Evolutionary conservation across 2,329 filamentous ascomycete species (phyloP).

Genomic region (Trichoderma harzianum): DNA sequence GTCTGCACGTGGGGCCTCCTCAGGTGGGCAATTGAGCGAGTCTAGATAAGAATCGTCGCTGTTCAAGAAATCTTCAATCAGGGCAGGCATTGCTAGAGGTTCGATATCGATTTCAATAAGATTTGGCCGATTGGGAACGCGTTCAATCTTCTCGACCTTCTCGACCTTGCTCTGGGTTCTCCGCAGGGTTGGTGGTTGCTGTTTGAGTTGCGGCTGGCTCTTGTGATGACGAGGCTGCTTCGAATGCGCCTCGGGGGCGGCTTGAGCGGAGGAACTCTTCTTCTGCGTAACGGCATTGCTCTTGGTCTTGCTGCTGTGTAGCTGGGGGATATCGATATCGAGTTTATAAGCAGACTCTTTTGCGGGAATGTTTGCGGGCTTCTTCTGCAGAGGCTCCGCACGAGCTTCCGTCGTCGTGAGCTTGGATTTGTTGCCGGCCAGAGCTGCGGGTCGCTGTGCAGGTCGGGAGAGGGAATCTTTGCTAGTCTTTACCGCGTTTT

Average conservation of each 20-base stretch:
- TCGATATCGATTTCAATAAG: background rate
- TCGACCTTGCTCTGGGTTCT: constrained; percentile 44
- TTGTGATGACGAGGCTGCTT: constrained; percentile 48
- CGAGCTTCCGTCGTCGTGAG: constrained; percentile 26
- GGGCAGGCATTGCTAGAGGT: background rate
- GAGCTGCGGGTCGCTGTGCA: constrained; percentile 30
- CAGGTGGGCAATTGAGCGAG: constrained; percentile 26
- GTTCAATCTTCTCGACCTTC: constrained; percentile 26
- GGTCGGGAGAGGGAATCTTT: constrained; percentile 40
- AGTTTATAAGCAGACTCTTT: constrained; percentile 23
- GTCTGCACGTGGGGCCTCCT: constrained; percentile 26
- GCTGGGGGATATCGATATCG: constrained; percentile 23
- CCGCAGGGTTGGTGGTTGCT: constrained; percentile 39
- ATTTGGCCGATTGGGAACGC: background rate
- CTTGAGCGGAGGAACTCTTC: constrained; percentile 12
- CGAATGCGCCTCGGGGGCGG: constrained; percentile 24
- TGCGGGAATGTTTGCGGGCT: constrained; percentile 19
- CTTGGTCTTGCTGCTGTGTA: constrained; percentile 16
- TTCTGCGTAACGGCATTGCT: constrained; percentile 9
- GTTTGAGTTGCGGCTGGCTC: constrained; percentile 52
- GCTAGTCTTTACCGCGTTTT: constrained; percentile 37
- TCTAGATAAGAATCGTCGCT: constrained; percentile 29
- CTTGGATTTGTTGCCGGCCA: constrained; percentile 23
- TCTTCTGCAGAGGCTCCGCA: constrained; percentile 28
- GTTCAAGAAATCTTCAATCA: constrained; percentile 21